Evolutionary conservation across 257 asterid genomes (phyloP).

Genomic region (Ballota nigra): DNA sequence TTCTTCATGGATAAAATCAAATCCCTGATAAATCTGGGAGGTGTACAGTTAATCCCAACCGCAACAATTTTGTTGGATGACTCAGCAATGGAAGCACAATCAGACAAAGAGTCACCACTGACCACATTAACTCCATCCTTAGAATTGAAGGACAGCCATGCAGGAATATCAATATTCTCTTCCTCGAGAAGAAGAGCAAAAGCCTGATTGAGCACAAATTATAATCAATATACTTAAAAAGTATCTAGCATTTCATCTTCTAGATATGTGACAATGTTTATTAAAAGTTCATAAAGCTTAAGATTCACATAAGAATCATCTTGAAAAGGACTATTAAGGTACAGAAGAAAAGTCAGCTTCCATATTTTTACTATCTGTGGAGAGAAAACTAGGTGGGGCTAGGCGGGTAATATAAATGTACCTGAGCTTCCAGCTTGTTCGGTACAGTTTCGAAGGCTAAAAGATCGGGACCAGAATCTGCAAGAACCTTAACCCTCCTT

Average conservation of each 20-base stretch:
- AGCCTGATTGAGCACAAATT: constrained; percentile 51
- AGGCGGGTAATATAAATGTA: constrained; percentile 20
- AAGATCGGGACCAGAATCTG: constrained; percentile 76
- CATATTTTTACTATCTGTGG: background rate
- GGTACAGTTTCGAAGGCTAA: constrained; percentile 93
- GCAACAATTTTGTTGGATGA: constrained; percentile 65
- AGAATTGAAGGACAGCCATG: constrained; percentile 89
- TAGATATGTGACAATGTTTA: background rate
- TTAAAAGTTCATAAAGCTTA: constrained; percentile 6
- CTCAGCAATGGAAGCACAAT: constrained; percentile 68
- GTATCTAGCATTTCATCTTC: background rate
- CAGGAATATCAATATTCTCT: constrained; percentile 65
- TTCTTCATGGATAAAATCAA: constrained; percentile 64
- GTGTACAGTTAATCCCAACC: constrained; percentile 87
- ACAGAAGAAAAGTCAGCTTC: background rate
- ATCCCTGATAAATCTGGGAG: constrained; percentile 77
- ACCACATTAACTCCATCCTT: constrained; percentile 84
- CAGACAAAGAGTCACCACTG: constrained; percentile 75
- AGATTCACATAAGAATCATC: background rate
- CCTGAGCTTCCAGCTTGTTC: constrained; percentile 88
- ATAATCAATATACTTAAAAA: constrained; percentile 17
- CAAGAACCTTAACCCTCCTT: constrained; percentile 79
- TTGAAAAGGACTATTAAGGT: background rate
- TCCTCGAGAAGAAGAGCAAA: constrained; percentile 77
- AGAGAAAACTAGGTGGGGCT: constrained; percentile 10